Evolutionary conservation across 805 yeast species (phyloP), one percentile per base, ranked within the genome.

Genomic region (Wickerhamomyces chambardii): DNA sequence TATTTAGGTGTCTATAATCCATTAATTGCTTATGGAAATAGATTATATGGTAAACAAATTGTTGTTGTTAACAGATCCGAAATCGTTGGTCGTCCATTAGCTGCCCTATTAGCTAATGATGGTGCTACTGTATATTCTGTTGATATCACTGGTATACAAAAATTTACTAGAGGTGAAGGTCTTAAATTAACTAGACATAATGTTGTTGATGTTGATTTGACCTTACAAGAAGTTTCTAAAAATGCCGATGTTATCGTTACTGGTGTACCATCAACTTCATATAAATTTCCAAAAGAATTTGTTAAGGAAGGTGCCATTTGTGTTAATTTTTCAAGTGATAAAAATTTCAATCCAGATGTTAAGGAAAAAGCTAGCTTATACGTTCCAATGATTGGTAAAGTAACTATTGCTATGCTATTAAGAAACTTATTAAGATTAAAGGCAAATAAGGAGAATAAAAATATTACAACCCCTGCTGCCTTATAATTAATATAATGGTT

Each of bases 121-220:
- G 98, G 98, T 42, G 98, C 98, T 17, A 81, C 80, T 1, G 97
- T 92, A 3, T 92, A 83, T 56, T 89, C 97, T 1, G 90, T 78
- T 3, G 97, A 92, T 54, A 62, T 92, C 34, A 78, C 82, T 49
- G 84, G 86, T 47, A 77, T 87, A 43, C 97, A 92, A 58, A 77
- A 78, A 55, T 92, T 84, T 61, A 90, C 96, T 16, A 73, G 98
- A 50, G 98, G 98, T 26, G 95, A 85, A 48, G 95, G 95, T 28
- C 66, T 92, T 48, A 75, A 74, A 52, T 74, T 81, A 48, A 75
- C 70, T 37, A 79, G 89, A 52, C 98, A 92, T 57, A 81, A 79
- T 43, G 96, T 87, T 12, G 71, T 73, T 35, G 83, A 78, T 39
- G 58, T 71, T 16, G 63, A 66, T 33, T 47, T 50, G 30, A 61